phyloP scores from a whole-genome alignment of 2,329 filamentous ascomycete species.

The Seiridium unicorne region DNA sequence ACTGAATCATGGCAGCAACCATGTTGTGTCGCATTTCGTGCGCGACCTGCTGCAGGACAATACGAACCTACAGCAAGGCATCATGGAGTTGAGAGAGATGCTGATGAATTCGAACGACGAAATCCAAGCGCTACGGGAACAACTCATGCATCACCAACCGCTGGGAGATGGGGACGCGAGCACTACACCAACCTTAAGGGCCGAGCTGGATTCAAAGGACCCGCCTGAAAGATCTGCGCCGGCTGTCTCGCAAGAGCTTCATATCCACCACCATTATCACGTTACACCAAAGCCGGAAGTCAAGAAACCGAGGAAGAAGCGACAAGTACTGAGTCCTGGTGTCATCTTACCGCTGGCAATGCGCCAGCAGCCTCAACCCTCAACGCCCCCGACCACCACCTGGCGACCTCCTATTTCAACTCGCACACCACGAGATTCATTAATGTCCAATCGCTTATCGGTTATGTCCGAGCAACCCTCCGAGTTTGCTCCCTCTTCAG shows the following conservation, averaged over 20 bases:
- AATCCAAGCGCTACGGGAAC: constrained; percentile 81
- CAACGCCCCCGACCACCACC: constrained; percentile 36
- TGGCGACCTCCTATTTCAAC: constrained; percentile 38
- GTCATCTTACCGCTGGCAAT: constrained; percentile 56
- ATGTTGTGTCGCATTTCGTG: constrained; percentile 92
- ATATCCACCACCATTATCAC: constrained; percentile 95
- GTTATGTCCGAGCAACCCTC: constrained; percentile 58
- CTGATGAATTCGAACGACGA: constrained; percentile 90
- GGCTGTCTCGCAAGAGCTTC: constrained; percentile 69
- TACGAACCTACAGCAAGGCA: constrained; percentile 86
- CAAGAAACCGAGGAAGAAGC: constrained; percentile 70
- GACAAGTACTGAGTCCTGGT: constrained; percentile 59
- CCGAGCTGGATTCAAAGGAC: constrained; percentile 64
- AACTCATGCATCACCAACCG: constrained; percentile 77
- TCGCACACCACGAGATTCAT: constrained; percentile 45
- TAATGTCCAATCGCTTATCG: constrained; percentile 61
- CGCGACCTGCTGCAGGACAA: constrained; percentile 95
- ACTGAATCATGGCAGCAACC: constrained; percentile 55
- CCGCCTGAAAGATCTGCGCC: constrained; percentile 29
- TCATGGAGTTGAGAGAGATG: constrained; percentile 88
- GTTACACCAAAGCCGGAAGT: constrained; percentile 60
- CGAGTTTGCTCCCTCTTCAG: constrained; percentile 68
- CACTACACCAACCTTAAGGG: constrained; percentile 57
- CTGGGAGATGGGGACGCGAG: constrained; percentile 41
- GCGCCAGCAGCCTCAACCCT: constrained; percentile 29